Percentiles rank a stretch among this genome's conserved stretches.
Evolutionary conservation across 2,329 filamentous ascomycete genomes (phyloP).

Genomic region (Trichocomaceae sp.): DNA sequence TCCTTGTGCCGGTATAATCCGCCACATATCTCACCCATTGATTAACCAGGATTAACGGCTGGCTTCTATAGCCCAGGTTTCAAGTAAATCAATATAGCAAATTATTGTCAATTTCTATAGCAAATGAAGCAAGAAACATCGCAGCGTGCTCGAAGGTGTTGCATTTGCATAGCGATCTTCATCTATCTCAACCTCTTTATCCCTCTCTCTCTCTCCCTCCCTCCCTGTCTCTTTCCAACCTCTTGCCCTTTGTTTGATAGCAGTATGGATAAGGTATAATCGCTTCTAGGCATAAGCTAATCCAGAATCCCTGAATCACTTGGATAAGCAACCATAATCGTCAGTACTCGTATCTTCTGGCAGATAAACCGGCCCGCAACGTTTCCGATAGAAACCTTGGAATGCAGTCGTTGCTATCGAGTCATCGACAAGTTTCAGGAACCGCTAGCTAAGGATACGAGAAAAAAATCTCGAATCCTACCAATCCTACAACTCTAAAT

Average conservation of each 20-base stretch:
- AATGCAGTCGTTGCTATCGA: background rate
- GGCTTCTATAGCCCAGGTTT: too few relatives aligned
- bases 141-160: too few relatives aligned
- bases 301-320: background rate
- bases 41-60: too few relatives aligned
- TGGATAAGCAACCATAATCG: background rate
- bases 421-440: slow-evolving; percentile 2
- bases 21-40: background rate
- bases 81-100: too few relatives aligned
- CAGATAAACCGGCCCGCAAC: background rate
- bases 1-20: background rate
- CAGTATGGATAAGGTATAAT: background rate
- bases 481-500: background rate
- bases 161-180: background rate
- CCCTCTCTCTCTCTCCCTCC: background rate
- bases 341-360: background rate
- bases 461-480: background rate
- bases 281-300: background rate
- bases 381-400: background rate
- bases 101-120: too few relatives aligned
- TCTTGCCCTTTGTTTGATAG: background rate
- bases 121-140: too few relatives aligned
- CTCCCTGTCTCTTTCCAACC: too few relatives aligned
- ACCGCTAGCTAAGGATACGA: background rate
- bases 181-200: background rate